Evolutionary conservation across 129 eudicot genomes (phyloP), one percentile per base, ranked within the genome.

Genomic region (Flaveria sonorensis): DNA sequence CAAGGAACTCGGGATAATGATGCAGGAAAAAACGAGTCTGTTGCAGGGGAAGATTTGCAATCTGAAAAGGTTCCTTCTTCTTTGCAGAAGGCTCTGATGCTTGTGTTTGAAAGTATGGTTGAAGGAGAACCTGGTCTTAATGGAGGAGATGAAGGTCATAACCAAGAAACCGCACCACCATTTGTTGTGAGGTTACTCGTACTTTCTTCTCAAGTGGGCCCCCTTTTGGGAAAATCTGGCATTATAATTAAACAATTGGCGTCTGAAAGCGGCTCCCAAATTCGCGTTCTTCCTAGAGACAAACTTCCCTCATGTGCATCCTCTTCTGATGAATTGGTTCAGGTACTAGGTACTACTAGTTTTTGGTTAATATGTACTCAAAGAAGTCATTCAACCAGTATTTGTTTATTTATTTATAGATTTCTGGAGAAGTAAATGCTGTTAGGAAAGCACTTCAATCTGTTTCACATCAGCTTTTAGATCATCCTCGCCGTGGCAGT

Each of bases 281-380:
- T 93, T 46, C 89, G 84, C 30, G 75, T 93, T 77, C 96, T 93
- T 79, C 96, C 97, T 0, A 77, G 86, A 68, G 97, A 94, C 48
- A 82, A 94, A 74, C 83, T 89, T 65, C 99, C 97, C 14, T 23
- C 82, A 47, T 91, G 96, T 79, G 96, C 96, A 32, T 86, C 96
- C 70, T 75, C 96, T 77, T 73, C 87, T 14, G 99, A 94, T 83
- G 99, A 94, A 73, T 71, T 91, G 75, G 90, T 94, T 85, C 97
- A 94, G 40, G 40, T 36, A 36, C 40, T 36, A 36, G 99, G 99
- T 93, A 74, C 64, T 16, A 23, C 2, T 78, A 43, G 59, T 16
- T 55, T 72, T 62, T 50, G 26, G 70, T 59, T 16, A 42, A 60
- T 43, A 12, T 59, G n/a, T 59, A 2, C 26, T 59, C 19, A 21